Base-by-base conservation (phyloP, 371 early-diverging fungal species). In the Lichtheimia corymbifera region DNA sequence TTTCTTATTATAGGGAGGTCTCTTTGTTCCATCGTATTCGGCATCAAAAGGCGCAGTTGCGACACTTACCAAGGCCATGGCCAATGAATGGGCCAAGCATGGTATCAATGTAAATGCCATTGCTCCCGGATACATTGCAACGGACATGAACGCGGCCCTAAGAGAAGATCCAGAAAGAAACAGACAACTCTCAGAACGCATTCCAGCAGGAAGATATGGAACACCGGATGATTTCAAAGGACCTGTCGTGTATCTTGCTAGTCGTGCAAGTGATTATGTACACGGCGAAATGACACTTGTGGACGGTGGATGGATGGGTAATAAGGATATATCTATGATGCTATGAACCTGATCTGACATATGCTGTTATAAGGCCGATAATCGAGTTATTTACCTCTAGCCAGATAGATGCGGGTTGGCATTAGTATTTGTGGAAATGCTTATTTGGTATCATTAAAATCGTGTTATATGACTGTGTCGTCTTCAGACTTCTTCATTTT, bases 41-140 rank as follows among this genome's bases (percentile, higher is more conserved):
- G 78, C 83, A 22, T 81, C 83, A 57, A 87, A 87, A 67, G 83
- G 80, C 41, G 87, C 83, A 60, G 64, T 85, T 30, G 67, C 77
- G 24, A 81, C 79, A 59, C 66, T 87, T 58, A 85, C 87, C 57
- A 85, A 85, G 77, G 82, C 83, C 12, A 66, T 86, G 22, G 84
- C 86, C 55, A 83, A 82, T 62, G 86, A 85, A 68, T 84, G 84
- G 84, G 84, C 69, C 0, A 53, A 65, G 30, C 58, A 61, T 27
- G 73, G 72, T 9, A 66, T 87, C 35, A 74, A 79, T 22, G 83
- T 84, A 14, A 84, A 80, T 28, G 74, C 77, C 17, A 81, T 86
- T 61, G 80, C 83, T 11, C 85, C 87, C 30, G 86, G 87, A 22
- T 83, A 80, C 30, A 72, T 86, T 47, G 68, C 70, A 17, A 83